Evolutionary conservation across 2,329 filamentous ascomycete genomes (phyloP).

Genomic region (Diaporthe ilicicola): DNA sequence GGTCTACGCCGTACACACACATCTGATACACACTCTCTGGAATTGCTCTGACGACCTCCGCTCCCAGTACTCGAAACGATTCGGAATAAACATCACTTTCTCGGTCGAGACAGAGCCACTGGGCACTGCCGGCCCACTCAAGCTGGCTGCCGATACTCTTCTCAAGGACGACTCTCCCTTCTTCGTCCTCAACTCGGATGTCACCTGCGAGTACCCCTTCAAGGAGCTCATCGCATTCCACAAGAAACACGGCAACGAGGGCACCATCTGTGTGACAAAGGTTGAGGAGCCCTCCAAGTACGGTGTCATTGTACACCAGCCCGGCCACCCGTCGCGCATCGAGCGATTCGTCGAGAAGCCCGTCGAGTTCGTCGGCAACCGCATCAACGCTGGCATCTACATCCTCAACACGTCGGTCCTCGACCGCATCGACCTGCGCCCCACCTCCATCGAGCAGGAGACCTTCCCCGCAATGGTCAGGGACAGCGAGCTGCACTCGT

Average conservation of each 20-base stretch:
- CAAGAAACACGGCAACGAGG: slow-evolving; percentile 91
- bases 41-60: background rate
- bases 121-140: slow-evolving; percentile 93
- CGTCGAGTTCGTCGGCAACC: slow-evolving; percentile 97
- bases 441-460: slow-evolving; percentile 98
- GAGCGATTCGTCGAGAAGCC: slow-evolving; percentile 99
- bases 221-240: slow-evolving; percentile 90
- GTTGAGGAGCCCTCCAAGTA: slow-evolving; percentile 99
- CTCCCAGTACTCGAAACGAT: slow-evolving; percentile 83
- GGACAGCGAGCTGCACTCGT: slow-evolving; percentile 92
- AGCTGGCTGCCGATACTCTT: slow-evolving; percentile 91
- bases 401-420: slow-evolving; percentile 94
- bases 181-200: slow-evolving; percentile 98
- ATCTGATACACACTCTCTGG: background rate
- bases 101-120: slow-evolving; percentile 96
- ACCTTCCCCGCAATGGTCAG: slow-evolving; percentile 94
- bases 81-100: slow-evolving; percentile 95
- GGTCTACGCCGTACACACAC: background rate
- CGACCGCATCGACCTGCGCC: slow-evolving; percentile 90
- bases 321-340: slow-evolving; percentile 87
- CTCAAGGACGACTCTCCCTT: slow-evolving; percentile 94
- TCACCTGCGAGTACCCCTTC: slow-evolving; percentile 98
- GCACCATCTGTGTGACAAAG: slow-evolving; percentile 98
- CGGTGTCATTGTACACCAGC: slow-evolving; percentile 97
- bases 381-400: slow-evolving; percentile 98